Percentiles rank a stretch among this genome's conserved stretches.
Evolutionary conservation across 2,329 filamentous ascomycete species (phyloP).

Genomic region (Botrytis byssoidea): DNA sequence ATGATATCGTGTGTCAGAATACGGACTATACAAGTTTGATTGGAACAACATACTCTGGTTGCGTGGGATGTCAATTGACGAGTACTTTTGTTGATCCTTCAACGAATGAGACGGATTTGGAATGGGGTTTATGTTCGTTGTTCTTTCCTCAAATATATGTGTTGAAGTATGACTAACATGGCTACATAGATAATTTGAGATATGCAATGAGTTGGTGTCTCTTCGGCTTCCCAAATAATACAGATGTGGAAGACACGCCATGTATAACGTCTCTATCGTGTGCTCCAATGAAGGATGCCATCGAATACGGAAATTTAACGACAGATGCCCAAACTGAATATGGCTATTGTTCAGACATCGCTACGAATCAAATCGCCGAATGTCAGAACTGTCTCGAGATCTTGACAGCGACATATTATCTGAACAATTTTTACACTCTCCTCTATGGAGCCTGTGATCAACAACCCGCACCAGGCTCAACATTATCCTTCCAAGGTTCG

Average conservation of each 20-base stretch:
- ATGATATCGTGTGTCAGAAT: conserved; percentile 36
- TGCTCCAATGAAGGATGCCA: conserved; percentile 46
- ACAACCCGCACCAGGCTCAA: conserved; percentile 47
- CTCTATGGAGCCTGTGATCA: conserved; percentile 53
- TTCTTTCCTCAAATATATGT: not conserved
- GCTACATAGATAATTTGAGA: conserved; percentile 54
- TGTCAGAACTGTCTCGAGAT: conserved; percentile 51
- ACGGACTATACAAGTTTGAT: conserved; percentile 22
- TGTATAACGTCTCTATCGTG: conserved; percentile 57
- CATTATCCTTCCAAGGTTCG: conserved; percentile 51
- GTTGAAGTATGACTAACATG: not conserved
- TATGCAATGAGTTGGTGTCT: conserved; percentile 56
- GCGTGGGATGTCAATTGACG: conserved; percentile 36
- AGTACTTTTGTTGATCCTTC: conserved; percentile 47
- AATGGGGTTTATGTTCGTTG: conserved; percentile 55
- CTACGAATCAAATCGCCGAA: conserved; percentile 41
- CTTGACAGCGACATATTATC: conserved; percentile 41
- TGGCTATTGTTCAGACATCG: conserved; percentile 55
- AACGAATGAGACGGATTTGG: conserved; percentile 50
- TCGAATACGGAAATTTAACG: conserved; percentile 52
- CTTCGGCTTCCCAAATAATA: conserved; percentile 49
- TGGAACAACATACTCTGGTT: conserved; percentile 30
- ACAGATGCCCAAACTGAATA: conserved; percentile 45
- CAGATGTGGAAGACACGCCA: conserved; percentile 43
- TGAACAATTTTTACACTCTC: conserved; percentile 53